These are phyloP conservation scores for Penicillium tannophilum DNA, from an alignment of 495 filamentous ascomycete species.

Conservation along the genomic window DNA sequence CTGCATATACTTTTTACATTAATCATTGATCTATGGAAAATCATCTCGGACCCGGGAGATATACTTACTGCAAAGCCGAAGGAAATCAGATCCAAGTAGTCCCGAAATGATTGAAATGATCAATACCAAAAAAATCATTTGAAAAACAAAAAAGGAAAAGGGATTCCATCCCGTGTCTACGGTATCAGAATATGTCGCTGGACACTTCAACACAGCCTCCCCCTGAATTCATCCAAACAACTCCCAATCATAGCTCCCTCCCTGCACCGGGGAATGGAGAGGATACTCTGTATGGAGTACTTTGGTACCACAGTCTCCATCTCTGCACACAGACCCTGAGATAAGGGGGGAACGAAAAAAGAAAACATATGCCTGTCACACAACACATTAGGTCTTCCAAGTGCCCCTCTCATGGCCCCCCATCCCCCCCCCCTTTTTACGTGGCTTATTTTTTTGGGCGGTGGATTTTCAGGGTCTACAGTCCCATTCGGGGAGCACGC, in stretches of 20 bases:
- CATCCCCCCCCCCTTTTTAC: neutral
- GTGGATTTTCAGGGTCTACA: constrained; percentile 28
- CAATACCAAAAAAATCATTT: neutral
- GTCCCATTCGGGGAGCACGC: constrained; percentile 14
- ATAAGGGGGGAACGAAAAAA: constrained; percentile 7
- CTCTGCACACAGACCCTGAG: constrained; percentile 23
- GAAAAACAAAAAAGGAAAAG: neutral
- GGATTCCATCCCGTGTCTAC: constrained; percentile 1
- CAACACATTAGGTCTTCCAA: neutral
- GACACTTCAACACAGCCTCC: constrained; percentile 31
- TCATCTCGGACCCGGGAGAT: neutral
- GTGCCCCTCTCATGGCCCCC: neutral
- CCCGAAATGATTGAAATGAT: neutral
- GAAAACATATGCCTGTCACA: neutral
- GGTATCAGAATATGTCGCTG: constrained; percentile 4
- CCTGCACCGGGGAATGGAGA: constrained; percentile 24
- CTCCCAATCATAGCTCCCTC: constrained; percentile 14
- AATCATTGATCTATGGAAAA: neutral
- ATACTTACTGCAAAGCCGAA: neutral
- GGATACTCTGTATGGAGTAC: constrained; percentile 2
- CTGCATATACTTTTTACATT: neutral
- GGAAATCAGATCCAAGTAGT: neutral
- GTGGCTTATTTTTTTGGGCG: constrained; percentile 9
- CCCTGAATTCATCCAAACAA: constrained; percentile 25
- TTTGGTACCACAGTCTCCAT: constrained; percentile 7